These are phyloP conservation scores for Lophiotrema nucula DNA, from an alignment of 495 filamentous ascomycete genomes.

Conservation along the genomic window DNA sequence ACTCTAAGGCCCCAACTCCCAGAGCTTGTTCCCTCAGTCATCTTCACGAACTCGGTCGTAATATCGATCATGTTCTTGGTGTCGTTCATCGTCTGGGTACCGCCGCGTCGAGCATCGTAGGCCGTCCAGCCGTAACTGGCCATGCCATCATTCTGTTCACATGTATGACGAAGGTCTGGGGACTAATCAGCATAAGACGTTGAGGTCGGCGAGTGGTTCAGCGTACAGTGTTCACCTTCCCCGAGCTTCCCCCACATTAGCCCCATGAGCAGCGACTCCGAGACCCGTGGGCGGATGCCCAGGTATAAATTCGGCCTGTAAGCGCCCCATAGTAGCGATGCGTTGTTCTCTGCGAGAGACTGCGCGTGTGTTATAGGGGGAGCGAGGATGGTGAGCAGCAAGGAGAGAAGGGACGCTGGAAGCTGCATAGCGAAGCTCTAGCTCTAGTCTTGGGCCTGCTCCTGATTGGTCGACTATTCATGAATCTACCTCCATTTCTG, in stretches of 20 bases:
- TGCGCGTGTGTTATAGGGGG: background rate
- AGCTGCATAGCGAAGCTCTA: background rate
- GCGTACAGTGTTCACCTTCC: background rate
- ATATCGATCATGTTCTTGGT: conserved; percentile 80
- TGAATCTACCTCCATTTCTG: no score
- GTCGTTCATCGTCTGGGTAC: conserved; percentile 84
- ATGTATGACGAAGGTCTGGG: conserved; percentile 87
- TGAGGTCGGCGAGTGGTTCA: background rate
- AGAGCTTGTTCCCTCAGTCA: conserved; percentile 80
- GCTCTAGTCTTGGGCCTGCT: background rate
- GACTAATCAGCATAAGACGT: background rate
- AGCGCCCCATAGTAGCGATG: conserved; percentile 27
- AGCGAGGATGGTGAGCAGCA: conserved; percentile 2
- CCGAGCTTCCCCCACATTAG: conserved; percentile 25
- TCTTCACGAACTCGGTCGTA: conserved; percentile 88
- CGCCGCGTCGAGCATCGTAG: conserved; percentile 84
- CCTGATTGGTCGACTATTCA: background rate
- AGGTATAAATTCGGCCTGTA: conserved; percentile 23
- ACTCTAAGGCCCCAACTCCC: conserved; percentile 90
- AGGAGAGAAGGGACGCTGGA: conserved; percentile 5
- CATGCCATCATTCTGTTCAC: conserved; percentile 87
- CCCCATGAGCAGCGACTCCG: conserved; percentile 22
- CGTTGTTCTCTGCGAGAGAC: conserved; percentile 1
- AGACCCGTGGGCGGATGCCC: conserved; percentile 22
- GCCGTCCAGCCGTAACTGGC: conserved; percentile 95